Evolutionary conservation across 805 yeast genomes (phyloP), one percentile per base, ranked within the genome.

Genomic region (Metschnikowia gelsemii): DNA sequence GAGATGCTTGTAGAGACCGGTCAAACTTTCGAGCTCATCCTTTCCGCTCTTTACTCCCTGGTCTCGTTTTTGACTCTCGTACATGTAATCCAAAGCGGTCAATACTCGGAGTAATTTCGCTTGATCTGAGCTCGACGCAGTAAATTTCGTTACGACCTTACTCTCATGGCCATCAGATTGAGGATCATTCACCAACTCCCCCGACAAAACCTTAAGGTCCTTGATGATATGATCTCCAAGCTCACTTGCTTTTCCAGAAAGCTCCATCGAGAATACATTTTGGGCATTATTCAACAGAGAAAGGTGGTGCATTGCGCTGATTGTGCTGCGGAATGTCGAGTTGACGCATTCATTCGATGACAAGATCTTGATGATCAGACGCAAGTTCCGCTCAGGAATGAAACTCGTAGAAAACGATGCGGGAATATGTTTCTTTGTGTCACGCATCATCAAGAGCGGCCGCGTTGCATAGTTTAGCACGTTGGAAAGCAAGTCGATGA

Each of bases 81-180:
- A 84, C 56, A 90, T 69, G 52, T 84, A 87, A 54, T 90, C 96
- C 43, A 90, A 72, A 0, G 96, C 96, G 1, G 97, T 89, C 46
- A 90, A 69, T 2, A 88, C 81, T 38, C 96, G 74, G 40, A 91
- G 67, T n/a, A 93, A 63, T 55, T 88, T 89, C 6, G 96, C 86
- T 59, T 93, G 98, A 46, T 85, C 89, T 0, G 96, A 85, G 30
- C 85, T 79, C 1, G 89, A 78, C 0, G 87, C 77, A 2, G 93
- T 85, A 56, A 90, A 87, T 51, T 78, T 79, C 20, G 77, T 64
- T 45, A 89, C 70, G 2, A 80, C 64, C 19, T 75, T 78, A 21
- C 79, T 69, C 20, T 76, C 69, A 3, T 69, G 50, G 1, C 37
- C 71, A 24, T 59, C 67, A 17, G 29, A 52, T 38, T 16, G 64